Percentiles rank a stretch among this genome's conserved stretches.
Conservation (phyloP, 805 yeast species). For the Ogataea minuta region DNA sequence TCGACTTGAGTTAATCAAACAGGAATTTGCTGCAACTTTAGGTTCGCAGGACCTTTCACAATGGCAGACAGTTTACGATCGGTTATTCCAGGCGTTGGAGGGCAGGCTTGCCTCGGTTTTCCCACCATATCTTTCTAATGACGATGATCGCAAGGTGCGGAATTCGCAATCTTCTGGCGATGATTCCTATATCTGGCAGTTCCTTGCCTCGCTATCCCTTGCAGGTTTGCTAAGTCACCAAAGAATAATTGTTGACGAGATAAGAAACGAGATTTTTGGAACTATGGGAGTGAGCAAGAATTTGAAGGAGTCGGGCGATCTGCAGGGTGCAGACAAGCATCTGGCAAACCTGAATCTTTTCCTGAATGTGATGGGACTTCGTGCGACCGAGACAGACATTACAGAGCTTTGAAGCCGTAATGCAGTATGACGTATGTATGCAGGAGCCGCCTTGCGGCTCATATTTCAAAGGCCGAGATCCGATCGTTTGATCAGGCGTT, state of each 20-base stretch:
- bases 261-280: conserved; percentile 88
- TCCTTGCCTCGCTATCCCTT: conserved; percentile 87
- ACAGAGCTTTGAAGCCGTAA: conserved; percentile 51
- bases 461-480: too few relatives aligned
- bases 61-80: conserved; percentile 83
- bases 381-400: conserved; percentile 87
- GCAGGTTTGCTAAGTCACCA: conserved; percentile 91
- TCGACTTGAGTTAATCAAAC: conserved; percentile 87
- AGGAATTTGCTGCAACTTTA: conserved; percentile 56
- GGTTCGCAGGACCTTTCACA: conserved; percentile 55
- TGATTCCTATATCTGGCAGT: conserved; percentile 93
- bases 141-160: conserved; percentile 33
- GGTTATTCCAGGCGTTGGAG: conserved; percentile 73
- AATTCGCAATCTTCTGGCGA: conserved; percentile 42
- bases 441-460: conserved; percentile 8
- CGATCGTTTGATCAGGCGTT: too few relatives aligned
- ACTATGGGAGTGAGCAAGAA: conserved; percentile 74
- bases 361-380: conserved; percentile 93
- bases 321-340: conserved; percentile 51
- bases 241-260: conserved; percentile 90
- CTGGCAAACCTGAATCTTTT: conserved; percentile 83
- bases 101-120: conserved; percentile 74
- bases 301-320: conserved; percentile 33
- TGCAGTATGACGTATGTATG: not conserved
- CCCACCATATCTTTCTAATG: conserved; percentile 59